phyloP scores from a whole-genome alignment of 1,284 basidiomycete species.

The Amylostereum chailletii region DNA sequence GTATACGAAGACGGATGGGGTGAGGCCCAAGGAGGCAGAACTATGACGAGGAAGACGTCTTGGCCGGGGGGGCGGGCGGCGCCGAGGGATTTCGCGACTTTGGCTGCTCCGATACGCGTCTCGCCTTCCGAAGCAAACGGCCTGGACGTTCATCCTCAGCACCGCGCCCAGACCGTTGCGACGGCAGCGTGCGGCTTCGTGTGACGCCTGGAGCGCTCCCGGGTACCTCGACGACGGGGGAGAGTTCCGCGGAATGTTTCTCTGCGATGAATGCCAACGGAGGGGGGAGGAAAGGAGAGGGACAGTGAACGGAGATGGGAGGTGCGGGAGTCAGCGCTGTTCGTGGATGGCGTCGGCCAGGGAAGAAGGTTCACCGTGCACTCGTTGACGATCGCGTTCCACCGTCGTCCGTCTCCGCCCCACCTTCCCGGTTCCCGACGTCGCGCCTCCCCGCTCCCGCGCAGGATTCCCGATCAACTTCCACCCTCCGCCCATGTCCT shows the following conservation, averaged over 20 bases:
- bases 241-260: background rate
- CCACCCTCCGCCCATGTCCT: slow-evolving; percentile 42
- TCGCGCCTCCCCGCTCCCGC: background rate
- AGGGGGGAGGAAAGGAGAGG: background rate
- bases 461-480: slow-evolving; percentile 17
- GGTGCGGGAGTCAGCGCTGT: background rate
- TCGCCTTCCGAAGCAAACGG: slow-evolving; percentile 7
- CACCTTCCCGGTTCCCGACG: slow-evolving; percentile 26
- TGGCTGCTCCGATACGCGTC: slow-evolving; percentile 10
- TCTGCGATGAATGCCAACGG: background rate
- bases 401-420: slow-evolving; percentile 47
- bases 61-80: background rate
- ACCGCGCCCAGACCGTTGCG: slow-evolving; percentile 5
- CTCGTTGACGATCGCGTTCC: slow-evolving; percentile 24
- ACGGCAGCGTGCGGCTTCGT: slow-evolving; percentile 12
- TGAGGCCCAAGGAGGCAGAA: background rate
- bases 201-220: background rate
- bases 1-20: background rate
- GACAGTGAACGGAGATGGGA: background rate
- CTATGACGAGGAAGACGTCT: background rate
- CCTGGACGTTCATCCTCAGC: background rate
- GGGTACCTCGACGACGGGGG: slow-evolving; percentile 8
- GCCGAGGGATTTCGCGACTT: background rate
- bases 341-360: background rate
- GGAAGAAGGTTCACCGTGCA: slow-evolving; percentile 1